A percentile compares a stretch with the other conserved stretches of the same genome.
phyloP scores from a whole-genome alignment of 108 stramenopile genomes.

The Thalassiosira profunda region DNA sequence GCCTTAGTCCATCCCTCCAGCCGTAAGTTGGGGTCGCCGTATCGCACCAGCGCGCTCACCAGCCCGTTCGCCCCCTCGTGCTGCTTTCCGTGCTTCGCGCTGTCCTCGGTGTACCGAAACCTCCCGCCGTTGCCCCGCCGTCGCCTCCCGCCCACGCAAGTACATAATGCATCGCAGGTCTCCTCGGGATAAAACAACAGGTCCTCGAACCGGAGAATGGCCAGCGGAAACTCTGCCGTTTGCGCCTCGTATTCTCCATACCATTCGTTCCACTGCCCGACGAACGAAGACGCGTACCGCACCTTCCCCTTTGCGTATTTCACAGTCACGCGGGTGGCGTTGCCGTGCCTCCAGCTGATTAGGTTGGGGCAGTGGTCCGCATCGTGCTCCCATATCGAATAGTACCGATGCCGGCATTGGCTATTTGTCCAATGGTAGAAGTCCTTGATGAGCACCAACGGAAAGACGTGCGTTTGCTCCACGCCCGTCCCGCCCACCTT shows the following conservation, averaged over 20 bases:
- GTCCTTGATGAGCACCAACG: slow-evolving; percentile 63
- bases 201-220: slow-evolving; percentile 91
- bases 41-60: slow-evolving; percentile 79
- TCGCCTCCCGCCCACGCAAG: slow-evolving; percentile 85
- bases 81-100: slow-evolving; percentile 58
- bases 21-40: slow-evolving; percentile 69
- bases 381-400: slow-evolving; percentile 50
- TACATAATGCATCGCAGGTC: slow-evolving; percentile 63
- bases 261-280: slow-evolving; percentile 85
- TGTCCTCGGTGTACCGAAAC: slow-evolving; percentile 71
- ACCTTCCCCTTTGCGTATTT: slow-evolving; percentile 41
- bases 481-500: slow-evolving; percentile 44
- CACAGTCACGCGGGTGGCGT: slow-evolving; percentile 31
- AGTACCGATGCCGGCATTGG: slow-evolving; percentile 57
- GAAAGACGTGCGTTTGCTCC: slow-evolving; percentile 46
- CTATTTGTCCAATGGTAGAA: slow-evolving; percentile 53
- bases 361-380: slow-evolving; percentile 55
- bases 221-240: slow-evolving; percentile 68
- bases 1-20: slow-evolving; percentile 61
- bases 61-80: slow-evolving; percentile 74
- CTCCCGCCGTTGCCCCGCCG: slow-evolving; percentile 51
- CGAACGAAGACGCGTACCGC: slow-evolving; percentile 53
- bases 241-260: slow-evolving; percentile 71
- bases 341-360: slow-evolving; percentile 37
- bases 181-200: slow-evolving; percentile 80